Percentiles rank a stretch among this genome's conserved stretches.
Conservation (phyloP, 83 land plant genomes). For the Picea engelmannii region DNA sequence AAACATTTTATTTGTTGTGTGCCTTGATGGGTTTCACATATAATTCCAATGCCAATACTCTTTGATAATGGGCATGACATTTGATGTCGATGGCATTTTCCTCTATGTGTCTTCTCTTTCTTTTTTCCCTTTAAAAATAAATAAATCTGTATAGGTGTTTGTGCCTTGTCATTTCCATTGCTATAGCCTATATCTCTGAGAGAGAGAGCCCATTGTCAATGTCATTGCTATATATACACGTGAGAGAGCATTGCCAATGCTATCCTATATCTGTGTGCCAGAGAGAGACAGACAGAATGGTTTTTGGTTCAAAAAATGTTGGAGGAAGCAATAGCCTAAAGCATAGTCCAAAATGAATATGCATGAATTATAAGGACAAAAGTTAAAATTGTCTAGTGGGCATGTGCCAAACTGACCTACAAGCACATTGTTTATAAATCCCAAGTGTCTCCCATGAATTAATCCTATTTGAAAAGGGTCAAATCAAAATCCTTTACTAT, state of each 20-base stretch:
- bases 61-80: neutral
- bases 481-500: neutral
- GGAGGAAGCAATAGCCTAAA: neutral
- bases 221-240: no score
- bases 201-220: no score
- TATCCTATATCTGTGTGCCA: no score
- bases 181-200: no score
- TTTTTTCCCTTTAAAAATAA: neutral
- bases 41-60: no score
- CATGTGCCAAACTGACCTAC: neutral
- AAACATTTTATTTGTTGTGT: no score
- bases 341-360: neutral
- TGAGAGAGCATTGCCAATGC: no score
- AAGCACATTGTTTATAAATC: neutral
- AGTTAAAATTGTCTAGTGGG: neutral
- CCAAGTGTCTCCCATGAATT: neutral
- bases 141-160: neutral
- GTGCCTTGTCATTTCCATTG: no score
- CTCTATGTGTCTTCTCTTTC: neutral
- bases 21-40: no score
- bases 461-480: no score
- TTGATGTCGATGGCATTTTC: neutral
- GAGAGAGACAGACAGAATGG: no score
- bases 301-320: neutral
- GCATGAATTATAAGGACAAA: no score